A percentile compares a stretch with the other conserved stretches of the same genome.
Conservation (phyloP, 108 stramenopile species). For the Conticribra weissflogii region DNA sequence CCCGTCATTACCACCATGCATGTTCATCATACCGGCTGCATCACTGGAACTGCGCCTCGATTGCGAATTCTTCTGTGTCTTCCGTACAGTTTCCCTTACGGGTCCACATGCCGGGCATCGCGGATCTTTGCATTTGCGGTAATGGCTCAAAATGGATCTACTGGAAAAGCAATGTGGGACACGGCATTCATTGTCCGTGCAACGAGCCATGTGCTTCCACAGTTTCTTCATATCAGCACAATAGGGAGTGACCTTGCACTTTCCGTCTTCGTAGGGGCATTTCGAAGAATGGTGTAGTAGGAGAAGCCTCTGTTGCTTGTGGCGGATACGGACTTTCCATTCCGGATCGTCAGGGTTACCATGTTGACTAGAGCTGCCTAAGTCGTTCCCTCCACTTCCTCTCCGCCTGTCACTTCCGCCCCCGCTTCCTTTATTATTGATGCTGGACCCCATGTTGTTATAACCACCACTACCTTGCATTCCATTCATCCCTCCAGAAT, state of each 20-base stretch:
- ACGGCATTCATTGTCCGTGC: constrained; percentile 95
- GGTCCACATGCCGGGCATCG: constrained; percentile 96
- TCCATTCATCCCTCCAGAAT: constrained; percentile 4
- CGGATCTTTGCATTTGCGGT: constrained; percentile 94
- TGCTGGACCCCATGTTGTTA: constrained; percentile 20
- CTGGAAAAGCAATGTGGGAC: constrained; percentile 96
- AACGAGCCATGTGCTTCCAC: constrained; percentile 98
- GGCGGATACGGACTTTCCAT: constrained; percentile 88
- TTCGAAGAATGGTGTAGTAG: constrained; percentile 97
- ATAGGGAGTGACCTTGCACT: constrained; percentile 92
- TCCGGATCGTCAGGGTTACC: constrained; percentile 80
- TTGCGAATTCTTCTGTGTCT: constrained; percentile 48
- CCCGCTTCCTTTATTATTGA: constrained; percentile 13
- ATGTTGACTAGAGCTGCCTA: constrained; percentile 32
- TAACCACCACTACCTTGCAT: constrained; percentile 7
- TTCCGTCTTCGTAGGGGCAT: constrained; percentile 88
- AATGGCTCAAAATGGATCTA: constrained; percentile 96
- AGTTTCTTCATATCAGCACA: constrained; percentile 97
- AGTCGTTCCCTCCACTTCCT: constrained; percentile 16
- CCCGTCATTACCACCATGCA: constrained; percentile 8
- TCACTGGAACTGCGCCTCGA: constrained; percentile 17
- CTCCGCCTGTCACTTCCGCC: constrained; percentile 2
- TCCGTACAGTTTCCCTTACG: constrained; percentile 94
- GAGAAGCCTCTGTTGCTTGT: constrained; percentile 97
- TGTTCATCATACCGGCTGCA: not conserved